A percentile compares a stretch with the other conserved stretches of the same genome.
phyloP scores from a whole-genome alignment of 2,329 filamentous ascomycete genomes.

The Verticillium nubilum region DNA sequence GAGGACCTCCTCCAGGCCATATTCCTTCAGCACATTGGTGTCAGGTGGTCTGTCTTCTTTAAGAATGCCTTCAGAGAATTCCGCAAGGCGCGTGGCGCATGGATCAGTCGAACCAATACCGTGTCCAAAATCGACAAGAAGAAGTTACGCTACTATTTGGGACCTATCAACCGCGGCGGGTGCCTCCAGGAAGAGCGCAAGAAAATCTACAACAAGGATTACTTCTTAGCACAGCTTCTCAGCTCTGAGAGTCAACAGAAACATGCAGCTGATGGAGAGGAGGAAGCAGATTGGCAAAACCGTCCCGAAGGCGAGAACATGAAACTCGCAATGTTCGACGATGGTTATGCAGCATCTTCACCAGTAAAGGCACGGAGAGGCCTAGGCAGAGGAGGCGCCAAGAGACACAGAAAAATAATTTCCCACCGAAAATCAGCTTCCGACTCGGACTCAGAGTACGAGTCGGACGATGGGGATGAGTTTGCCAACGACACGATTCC shows the following conservation, averaged over 20 bases:
- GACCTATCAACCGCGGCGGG: conserved; percentile 14
- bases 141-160: conserved; percentile 30
- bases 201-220: conserved; percentile 28
- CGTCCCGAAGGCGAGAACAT: too few relatives aligned
- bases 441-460: not conserved
- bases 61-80: conserved; percentile 27
- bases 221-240: conserved; percentile 40
- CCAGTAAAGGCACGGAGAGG: not conserved
- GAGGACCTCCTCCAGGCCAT: conserved; percentile 46
- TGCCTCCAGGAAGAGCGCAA: conserved; percentile 24
- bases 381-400: not conserved
- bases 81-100: conserved; percentile 31
- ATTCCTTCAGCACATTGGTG: conserved; percentile 44
- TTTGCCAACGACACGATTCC: conserved; percentile 27
- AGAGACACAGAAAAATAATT: not conserved
- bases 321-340: too few relatives aligned
- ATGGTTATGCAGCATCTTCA: not conserved
- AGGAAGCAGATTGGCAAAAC: conserved; percentile 27
- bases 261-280: conserved; percentile 26
- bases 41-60: conserved; percentile 39
- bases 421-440: too few relatives aligned
- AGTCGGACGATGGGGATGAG: conserved; percentile 23
- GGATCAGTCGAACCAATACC: conserved; percentile 20
- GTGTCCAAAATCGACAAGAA: conserved; percentile 24
- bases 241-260: conserved; percentile 18